Conservation (phyloP, 305 asterid species). For the Fraxinus baroniana region DNA sequence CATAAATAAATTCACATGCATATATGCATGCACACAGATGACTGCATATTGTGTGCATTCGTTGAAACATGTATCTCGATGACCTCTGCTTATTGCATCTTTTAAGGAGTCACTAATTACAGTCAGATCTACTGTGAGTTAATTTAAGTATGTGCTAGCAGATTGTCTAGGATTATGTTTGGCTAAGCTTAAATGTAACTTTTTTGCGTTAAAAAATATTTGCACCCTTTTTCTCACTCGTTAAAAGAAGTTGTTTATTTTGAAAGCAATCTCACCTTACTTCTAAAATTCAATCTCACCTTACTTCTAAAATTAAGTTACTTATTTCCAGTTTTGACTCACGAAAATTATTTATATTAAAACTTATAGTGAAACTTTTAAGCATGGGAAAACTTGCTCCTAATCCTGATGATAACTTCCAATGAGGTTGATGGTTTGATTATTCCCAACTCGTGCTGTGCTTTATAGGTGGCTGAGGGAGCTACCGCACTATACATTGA, state of each 20-base stretch:
- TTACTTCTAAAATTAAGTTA: no score
- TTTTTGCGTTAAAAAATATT: no score
- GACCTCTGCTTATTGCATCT: not conserved
- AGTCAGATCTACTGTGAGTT: not conserved
- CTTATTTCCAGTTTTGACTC: not conserved
- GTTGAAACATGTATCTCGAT: not conserved
- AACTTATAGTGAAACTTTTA: not conserved
- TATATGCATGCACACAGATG: not conserved
- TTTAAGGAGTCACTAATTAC: not conserved
- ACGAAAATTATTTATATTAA: no score
- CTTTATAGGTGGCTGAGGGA: conserved; percentile 88
- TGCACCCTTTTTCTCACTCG: not conserved
- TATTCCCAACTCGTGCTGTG: conserved; percentile 3
- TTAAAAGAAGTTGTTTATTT: not conserved
- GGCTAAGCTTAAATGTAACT: not conserved
- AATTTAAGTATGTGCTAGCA: not conserved
- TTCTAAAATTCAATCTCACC: not conserved
- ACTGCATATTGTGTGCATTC: not conserved
- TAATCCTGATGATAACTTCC: not conserved
- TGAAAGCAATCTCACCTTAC: not conserved
- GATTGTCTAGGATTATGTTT: not conserved
- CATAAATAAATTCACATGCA: not conserved
- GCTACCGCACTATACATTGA: conserved; percentile 81
- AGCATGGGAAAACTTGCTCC: not conserved
- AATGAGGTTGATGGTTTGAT: not conserved